Evolutionary conservation across 1,284 basidiomycete species (phyloP).

Genomic region (Puccinia sorghi): DNA sequence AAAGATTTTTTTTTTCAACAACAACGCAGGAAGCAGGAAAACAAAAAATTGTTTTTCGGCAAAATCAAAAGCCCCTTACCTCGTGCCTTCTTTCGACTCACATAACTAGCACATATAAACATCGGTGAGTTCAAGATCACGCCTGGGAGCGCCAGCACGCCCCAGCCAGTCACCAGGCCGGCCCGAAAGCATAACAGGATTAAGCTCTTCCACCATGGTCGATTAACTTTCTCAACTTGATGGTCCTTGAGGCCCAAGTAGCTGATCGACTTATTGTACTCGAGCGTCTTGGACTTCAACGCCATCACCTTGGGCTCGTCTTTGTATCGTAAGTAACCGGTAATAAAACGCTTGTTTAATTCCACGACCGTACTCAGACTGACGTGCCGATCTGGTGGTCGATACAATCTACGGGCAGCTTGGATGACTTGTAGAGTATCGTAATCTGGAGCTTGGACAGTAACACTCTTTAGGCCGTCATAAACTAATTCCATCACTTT

Average conservation of each 20-base stretch:
- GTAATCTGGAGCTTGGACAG: slow-evolving; percentile 91
- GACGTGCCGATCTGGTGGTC: slow-evolving; percentile 89
- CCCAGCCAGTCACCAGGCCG: slow-evolving; percentile 79
- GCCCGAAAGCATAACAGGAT: slow-evolving; percentile 82
- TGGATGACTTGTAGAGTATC: slow-evolving; percentile 95
- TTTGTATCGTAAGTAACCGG: slow-evolving; percentile 90
- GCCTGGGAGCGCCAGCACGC: slow-evolving; percentile 83
- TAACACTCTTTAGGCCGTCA: slow-evolving; percentile 95
- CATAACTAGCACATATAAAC: slow-evolving; percentile 85
- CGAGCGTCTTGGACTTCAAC: slow-evolving; percentile 78
- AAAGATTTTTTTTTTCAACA: neutral
- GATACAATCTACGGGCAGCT: slow-evolving; percentile 90
- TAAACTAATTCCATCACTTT: slow-evolving; percentile 90
- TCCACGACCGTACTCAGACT: slow-evolving; percentile 96
- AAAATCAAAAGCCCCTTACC: no score
- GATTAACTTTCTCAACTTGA: slow-evolving; percentile 80
- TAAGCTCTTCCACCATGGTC: slow-evolving; percentile 76
- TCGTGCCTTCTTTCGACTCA: slow-evolving; percentile 87
- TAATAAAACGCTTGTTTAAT: slow-evolving; percentile 88
- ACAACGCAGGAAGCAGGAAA: slow-evolving; percentile 42
- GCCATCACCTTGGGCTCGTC: slow-evolving; percentile 87
- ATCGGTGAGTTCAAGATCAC: slow-evolving; percentile 94
- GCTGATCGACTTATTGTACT: slow-evolving; percentile 86
- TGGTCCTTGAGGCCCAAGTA: slow-evolving; percentile 97
- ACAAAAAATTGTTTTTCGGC: no score